These are phyloP conservation scores for Paspalum vaginatum DNA, from an alignment of 176 grass and related monocot genomes.

Conservation along the genomic window DNA sequence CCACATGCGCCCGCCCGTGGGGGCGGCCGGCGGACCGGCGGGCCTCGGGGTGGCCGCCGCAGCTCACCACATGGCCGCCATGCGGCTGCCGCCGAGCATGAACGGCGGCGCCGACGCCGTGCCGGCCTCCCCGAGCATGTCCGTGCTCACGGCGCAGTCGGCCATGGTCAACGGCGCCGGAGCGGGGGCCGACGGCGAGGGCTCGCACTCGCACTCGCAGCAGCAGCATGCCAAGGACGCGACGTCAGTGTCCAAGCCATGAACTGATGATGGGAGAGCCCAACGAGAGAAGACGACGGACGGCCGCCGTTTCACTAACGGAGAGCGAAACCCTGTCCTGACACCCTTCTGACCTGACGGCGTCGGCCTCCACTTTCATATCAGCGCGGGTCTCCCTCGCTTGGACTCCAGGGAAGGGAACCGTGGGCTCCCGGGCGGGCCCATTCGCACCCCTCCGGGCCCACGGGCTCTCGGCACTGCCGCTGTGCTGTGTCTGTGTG, in stretches of 20 bases:
- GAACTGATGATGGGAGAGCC: not conserved
- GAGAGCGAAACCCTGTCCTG: not conserved
- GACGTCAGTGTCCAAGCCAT: conserved; percentile 53
- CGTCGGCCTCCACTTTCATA: not conserved
- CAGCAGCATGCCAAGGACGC: conserved; percentile 49
- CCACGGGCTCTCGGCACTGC: conserved; percentile 2
- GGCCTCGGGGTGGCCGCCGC: conserved; percentile 14
- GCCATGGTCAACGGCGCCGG: conserved; percentile 51
- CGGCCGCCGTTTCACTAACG: conserved; percentile 18
- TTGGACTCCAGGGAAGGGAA: not conserved
- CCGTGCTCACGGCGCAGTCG: conserved; percentile 54
- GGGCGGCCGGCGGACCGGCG: not conserved
- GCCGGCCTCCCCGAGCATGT: conserved; percentile 58
- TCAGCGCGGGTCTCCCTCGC: not conserved
- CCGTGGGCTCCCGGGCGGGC: conserved; percentile 29
- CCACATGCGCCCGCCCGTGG: conserved; percentile 44
- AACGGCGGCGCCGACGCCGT: conserved; percentile 15
- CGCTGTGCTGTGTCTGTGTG: conserved; percentile 1
- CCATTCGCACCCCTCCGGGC: not conserved
- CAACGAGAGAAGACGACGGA: not conserved
- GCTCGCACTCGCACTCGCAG: conserved; percentile 3
- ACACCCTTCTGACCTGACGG: conserved; percentile 8
- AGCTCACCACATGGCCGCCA: conserved; percentile 31
- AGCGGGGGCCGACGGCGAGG: conserved; percentile 32
- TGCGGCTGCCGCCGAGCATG: conserved; percentile 19